phyloP scores from a whole-genome alignment of 768 basidiomycete genomes.

The Neoboletus brunneissimus region DNA sequence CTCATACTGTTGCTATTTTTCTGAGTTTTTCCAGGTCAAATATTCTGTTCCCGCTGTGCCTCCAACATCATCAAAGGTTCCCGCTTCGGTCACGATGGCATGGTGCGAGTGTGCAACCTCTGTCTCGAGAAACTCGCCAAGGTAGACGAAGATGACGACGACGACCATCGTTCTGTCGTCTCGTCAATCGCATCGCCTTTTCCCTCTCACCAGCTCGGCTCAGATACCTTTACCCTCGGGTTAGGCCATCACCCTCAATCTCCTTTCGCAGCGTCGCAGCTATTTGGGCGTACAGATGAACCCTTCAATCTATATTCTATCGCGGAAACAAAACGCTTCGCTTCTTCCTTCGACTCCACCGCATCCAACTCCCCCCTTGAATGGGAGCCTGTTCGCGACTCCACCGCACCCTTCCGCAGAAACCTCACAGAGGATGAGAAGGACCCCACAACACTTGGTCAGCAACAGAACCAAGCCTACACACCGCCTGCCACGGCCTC shows the following conservation, averaged over 20 bases:
- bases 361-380: conserved; percentile 48
- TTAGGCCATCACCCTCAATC: conserved; percentile 67
- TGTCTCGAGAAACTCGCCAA: conserved; percentile 91
- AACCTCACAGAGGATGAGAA: conserved; percentile 77
- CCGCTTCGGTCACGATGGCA: conserved; percentile 92
- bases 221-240: conserved; percentile 38
- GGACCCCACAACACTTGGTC: conserved; percentile 45
- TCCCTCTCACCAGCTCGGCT: conserved; percentile 73
- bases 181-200: conserved; percentile 70
- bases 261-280: conserved; percentile 82
- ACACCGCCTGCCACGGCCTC: conserved; percentile 33
- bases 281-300: conserved; percentile 76
- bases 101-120: conserved; percentile 92
- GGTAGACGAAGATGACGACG: conserved; percentile 87
- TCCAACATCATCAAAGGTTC: conserved; percentile 94
- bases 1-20: neutral
- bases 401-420: conserved; percentile 72
- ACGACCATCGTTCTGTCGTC: conserved; percentile 76
- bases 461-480: conserved; percentile 30
- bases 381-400: conserved; percentile 51
- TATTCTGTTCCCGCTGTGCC: conserved; percentile 96
- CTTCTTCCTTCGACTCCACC: conserved; percentile 54
- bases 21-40: conserved; percentile 63
- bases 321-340: conserved; percentile 63
- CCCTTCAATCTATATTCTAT: conserved; percentile 82